Conservation (phyloP, 2,329 filamentous ascomycete species). For the Verticillium tricorpus region DNA sequence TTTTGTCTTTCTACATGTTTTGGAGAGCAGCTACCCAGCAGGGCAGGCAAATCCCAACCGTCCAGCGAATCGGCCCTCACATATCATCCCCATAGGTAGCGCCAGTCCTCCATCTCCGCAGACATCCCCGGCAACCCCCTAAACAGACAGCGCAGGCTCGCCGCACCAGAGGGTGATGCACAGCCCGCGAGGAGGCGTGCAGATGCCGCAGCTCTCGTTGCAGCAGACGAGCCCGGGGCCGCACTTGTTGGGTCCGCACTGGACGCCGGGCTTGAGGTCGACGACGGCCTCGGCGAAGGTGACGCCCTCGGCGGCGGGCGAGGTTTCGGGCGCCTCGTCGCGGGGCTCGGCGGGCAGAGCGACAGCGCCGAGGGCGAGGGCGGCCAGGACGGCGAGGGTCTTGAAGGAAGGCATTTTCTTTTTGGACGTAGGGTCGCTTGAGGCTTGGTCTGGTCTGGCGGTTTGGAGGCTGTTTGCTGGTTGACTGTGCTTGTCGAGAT, state of each 20-base stretch:
- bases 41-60: too few relatives aligned
- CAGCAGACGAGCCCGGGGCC: constrained; percentile 12
- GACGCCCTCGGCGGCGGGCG: background rate
- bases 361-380: background rate
- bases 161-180: constrained; percentile 15
- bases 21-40: too few relatives aligned
- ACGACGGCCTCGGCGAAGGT: background rate
- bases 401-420: background rate
- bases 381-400: background rate
- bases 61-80: too few relatives aligned
- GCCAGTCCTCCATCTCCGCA: background rate
- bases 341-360: background rate
- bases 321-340: background rate
- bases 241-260: constrained; percentile 15
- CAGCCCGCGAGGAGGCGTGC: constrained; percentile 9
- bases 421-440: background rate
- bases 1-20: too few relatives aligned
- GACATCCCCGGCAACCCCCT: background rate
- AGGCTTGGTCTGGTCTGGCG: background rate
- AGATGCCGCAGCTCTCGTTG: constrained; percentile 18
- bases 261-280: background rate
- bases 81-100: background rate
- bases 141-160: background rate
- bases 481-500: background rate
- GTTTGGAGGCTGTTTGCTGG: too few relatives aligned